phyloP scores from a whole-genome alignment of 2,329 filamentous ascomycete genomes.

The Penicillium sp. region DNA sequence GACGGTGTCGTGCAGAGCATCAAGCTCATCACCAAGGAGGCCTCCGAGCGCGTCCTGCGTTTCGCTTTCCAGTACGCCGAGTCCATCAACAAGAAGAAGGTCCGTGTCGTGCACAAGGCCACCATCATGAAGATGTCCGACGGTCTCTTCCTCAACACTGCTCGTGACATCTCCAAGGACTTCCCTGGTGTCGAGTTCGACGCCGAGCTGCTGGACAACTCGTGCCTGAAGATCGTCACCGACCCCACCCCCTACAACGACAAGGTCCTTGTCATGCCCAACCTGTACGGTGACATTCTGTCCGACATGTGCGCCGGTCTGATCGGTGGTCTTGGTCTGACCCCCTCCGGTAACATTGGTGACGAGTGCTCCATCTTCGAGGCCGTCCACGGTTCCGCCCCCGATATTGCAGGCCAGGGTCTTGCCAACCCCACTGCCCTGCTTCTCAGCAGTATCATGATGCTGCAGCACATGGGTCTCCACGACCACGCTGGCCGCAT shows the following conservation, averaged over 20 bases:
- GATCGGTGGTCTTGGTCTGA: constrained; percentile 95
- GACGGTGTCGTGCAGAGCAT: constrained; percentile 99
- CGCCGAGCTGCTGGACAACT: constrained; percentile 97
- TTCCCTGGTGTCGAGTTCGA: constrained; percentile 97
- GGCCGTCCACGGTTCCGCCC: constrained; percentile 95
- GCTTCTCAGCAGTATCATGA: constrained; percentile 96
- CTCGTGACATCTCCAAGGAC: constrained; percentile 85
- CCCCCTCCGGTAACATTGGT: constrained; percentile 97
- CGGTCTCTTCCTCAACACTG: constrained; percentile 93
- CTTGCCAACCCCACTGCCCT: constrained; percentile 97
- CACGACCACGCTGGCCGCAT: constrained; percentile 82
- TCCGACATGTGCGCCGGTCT: constrained; percentile 99
- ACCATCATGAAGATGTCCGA: constrained; percentile 99
- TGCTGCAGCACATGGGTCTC: constrained; percentile 98
- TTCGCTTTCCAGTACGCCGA: constrained; percentile 98
- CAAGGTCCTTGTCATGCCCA: constrained; percentile 97
- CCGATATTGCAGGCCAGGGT: constrained; percentile 93
- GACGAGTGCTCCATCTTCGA: constrained; percentile 99
- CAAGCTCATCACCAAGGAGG: constrained; percentile 97
- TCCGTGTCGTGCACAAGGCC: constrained; percentile 98
- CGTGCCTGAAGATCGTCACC: constrained; percentile 97
- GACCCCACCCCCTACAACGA: constrained; percentile 97
- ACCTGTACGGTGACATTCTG: constrained; percentile 98
- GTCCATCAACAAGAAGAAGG: constrained; percentile 92
- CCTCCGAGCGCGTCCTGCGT: constrained; percentile 91